These are phyloP conservation scores for Jatropha multifida DNA, from an alignment of 441 rosid genomes.

Conservation along the genomic window DNA sequence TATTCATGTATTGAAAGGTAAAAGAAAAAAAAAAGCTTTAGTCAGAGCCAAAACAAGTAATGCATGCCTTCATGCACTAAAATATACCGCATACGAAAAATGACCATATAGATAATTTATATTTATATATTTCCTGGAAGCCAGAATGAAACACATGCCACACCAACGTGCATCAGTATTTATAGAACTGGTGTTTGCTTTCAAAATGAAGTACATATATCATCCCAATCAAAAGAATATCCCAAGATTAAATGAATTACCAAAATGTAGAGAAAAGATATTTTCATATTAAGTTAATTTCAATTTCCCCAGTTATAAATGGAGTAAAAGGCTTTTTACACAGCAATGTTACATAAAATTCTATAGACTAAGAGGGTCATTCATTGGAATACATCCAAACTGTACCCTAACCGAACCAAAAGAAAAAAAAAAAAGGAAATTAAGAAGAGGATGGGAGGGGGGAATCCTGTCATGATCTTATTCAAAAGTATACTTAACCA, in stretches of 20 bases:
- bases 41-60: not conserved
- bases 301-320: not conserved
- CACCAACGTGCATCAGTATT: not conserved
- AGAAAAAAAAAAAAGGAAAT: not conserved
- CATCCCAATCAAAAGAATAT: not conserved
- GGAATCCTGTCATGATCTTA: not conserved
- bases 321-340: not conserved
- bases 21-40: not conserved
- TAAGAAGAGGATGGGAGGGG: not conserved
- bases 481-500: constrained; percentile 4
- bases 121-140: not conserved
- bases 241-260: not conserved
- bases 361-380: not conserved
- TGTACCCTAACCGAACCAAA: not conserved
- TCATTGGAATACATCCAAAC: not conserved
- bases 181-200: not conserved
- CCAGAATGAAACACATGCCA: not conserved
- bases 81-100: not conserved
- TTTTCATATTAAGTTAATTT: not conserved
- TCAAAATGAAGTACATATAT: not conserved
- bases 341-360: not conserved
- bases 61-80: not conserved
- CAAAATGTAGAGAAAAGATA: not conserved
- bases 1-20: not conserved
- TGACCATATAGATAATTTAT: not conserved